Evolutionary conservation across 495 filamentous ascomycete species (phyloP).

Genomic region (Usnea hakonensis): DNA sequence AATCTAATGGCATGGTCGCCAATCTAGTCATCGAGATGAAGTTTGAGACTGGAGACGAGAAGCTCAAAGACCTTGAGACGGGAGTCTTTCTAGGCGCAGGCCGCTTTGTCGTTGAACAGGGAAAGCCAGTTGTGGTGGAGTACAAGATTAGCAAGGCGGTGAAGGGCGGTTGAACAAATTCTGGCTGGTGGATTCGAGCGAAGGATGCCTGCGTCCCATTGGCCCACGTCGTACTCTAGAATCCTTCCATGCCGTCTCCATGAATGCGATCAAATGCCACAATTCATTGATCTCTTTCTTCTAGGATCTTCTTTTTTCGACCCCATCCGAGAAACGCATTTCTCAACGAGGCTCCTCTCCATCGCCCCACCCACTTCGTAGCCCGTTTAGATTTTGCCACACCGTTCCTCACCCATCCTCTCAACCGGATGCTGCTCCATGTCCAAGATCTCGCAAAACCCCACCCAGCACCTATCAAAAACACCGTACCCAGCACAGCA

Average conservation of each 20-base stretch:
- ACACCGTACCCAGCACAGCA: slow-evolving; percentile 33
- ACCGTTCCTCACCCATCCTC: slow-evolving; percentile 20
- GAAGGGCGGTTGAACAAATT: neutral
- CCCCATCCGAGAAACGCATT: neutral
- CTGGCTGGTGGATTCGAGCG: neutral
- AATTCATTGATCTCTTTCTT: neutral
- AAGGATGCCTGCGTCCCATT: neutral
- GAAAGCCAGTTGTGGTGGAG: slow-evolving; percentile 48
- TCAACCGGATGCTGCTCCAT: slow-evolving; percentile 24
- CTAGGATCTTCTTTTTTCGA: neutral
- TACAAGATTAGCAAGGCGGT: slow-evolving; percentile 50
- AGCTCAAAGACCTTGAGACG: slow-evolving; percentile 43
- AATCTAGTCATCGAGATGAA: slow-evolving; percentile 42
- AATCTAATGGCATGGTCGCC: neutral
- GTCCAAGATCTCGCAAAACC: slow-evolving; percentile 25
- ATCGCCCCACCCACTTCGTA: neutral
- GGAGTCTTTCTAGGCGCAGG: slow-evolving; percentile 50
- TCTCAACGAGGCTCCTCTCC: neutral
- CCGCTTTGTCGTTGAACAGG: slow-evolving; percentile 45
- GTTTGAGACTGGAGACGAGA: slow-evolving; percentile 47
- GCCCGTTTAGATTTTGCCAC: slow-evolving; percentile 13
- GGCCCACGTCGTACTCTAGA: neutral
- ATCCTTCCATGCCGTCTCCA: neutral
- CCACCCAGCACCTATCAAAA: slow-evolving; percentile 27
- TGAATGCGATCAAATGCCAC: neutral